Base-by-base conservation (phyloP, 768 basidiomycete species). In the Hygrocybe coccinea region DNA sequence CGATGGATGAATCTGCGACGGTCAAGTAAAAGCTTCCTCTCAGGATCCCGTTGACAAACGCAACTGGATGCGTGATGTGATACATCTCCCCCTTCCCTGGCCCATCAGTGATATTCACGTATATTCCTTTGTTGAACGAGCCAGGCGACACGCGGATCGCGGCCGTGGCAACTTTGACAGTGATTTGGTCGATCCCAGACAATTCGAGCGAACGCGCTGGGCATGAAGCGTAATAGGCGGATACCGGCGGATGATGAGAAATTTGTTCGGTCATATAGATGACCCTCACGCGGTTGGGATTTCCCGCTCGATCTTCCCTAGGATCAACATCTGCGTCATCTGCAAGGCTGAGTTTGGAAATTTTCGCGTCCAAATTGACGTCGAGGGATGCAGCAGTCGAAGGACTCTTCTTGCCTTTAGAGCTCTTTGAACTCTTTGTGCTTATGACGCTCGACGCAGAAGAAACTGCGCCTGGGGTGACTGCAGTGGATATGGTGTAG, bases 191-290 rank as follows among this genome's bases (percentile, higher is more conserved):
- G 55, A 93, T 77, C 3, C 94, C 95, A 15, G 71, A 72, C 67
- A 89, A 76, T 59, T 89, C 85, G 39, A 95, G 65, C 29, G 81
- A 80, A 22, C 84, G 81, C 39, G 82, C 73, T 0, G 94, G 91
- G 68, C 91, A 95, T 3, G 74, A 59, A 6, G 88, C 91, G 59
- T 84, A 85, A 65, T 85, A 95, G 1, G 89, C 85, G 1, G 92
- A 95, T 29, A 97, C 83, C 2, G 97, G 97, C 0, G 97, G 97
- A 64, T 99, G 97, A 71, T 99, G 97, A 1, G 91, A 97, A 46
- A 97, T 85, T 70, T 97, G 95, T 69, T 97, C 95, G 12, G 93
- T 95, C 46, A 95, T 71, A 69, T 82, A 95, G 5, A 83, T 80
- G 43, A 95, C 82, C 34, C 91, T 87, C 14, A 66, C 49, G 4